These are phyloP conservation scores for Bretziella fagacearum DNA, from an alignment of 2,329 filamentous ascomycete genomes.

Conservation along the genomic window DNA sequence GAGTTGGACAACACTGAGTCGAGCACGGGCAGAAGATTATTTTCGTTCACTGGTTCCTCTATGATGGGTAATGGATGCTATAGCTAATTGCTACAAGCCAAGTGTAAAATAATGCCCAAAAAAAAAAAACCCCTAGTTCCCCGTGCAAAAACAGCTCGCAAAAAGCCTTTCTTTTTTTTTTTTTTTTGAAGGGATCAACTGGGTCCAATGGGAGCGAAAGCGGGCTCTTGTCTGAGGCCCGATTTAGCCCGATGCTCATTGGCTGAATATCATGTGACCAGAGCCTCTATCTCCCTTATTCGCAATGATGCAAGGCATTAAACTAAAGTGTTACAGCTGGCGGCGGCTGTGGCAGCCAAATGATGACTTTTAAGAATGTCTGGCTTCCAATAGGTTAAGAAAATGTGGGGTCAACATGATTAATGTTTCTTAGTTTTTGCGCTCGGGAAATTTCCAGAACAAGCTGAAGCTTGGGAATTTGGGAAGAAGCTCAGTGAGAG, in stretches of 20 bases:
- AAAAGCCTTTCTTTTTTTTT: slow-evolving; percentile 9
- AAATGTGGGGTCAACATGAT: not conserved
- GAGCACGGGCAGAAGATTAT: no score
- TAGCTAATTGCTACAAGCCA: not conserved
- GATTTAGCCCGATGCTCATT: slow-evolving; percentile 17
- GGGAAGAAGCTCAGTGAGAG: not conserved
- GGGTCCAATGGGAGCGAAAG: slow-evolving; percentile 13
- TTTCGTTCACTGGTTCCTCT: no score
- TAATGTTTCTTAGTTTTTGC: slow-evolving; percentile 1
- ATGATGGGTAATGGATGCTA: not conserved
- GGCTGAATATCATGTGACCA: slow-evolving; percentile 15
- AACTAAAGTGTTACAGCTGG: slow-evolving; percentile 6
- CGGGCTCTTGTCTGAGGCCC: slow-evolving; percentile 14
- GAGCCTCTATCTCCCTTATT: not conserved
- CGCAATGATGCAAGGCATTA: not conserved
- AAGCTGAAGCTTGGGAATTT: not conserved
- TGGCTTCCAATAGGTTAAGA: slow-evolving; percentile 13
- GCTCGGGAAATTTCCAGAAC: not conserved
- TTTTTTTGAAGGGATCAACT: not conserved
- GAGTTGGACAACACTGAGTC: no score
- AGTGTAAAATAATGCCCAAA: no score
- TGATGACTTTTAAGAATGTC: slow-evolving; percentile 14
- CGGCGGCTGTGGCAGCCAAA: not conserved
- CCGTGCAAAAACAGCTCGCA: slow-evolving; percentile 1
- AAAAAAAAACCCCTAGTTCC: no score